Evolutionary conservation across 345 rosid genomes (phyloP).

Genomic region (Arabis hirsuta): DNA sequence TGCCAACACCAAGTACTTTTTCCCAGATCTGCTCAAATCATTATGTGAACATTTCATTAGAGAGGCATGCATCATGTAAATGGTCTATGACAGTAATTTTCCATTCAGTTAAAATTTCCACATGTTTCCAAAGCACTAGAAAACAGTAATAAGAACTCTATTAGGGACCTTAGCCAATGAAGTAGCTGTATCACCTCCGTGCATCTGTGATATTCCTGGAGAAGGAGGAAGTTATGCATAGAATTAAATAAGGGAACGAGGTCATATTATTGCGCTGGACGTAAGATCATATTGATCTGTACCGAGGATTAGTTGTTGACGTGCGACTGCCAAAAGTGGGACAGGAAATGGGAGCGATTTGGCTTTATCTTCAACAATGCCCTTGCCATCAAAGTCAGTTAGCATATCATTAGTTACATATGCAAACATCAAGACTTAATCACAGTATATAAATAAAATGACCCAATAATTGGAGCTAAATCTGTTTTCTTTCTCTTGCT

Average conservation of each 20-base stretch:
- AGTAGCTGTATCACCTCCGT: constrained; percentile 48
- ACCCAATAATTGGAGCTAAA: background rate
- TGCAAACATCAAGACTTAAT: constrained; percentile 31
- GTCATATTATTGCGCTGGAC: background rate
- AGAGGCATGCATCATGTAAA: constrained; percentile 2
- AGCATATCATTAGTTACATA: constrained; percentile 39
- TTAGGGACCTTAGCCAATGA: constrained; percentile 65
- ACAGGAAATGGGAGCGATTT: constrained; percentile 77
- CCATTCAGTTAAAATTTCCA: constrained; percentile 7
- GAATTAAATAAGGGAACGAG: constrained; percentile 11
- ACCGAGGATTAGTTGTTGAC: constrained; percentile 86
- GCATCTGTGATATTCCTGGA: constrained; percentile 63
- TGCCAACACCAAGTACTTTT: constrained; percentile 62
- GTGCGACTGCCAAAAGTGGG: constrained; percentile 78
- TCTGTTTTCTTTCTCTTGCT: background rate
- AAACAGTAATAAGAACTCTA: constrained; percentile 28
- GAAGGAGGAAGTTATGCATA: constrained; percentile 26
- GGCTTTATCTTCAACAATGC: constrained; percentile 66
- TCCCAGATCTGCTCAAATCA: constrained; percentile 66
- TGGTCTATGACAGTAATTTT: constrained; percentile 14
- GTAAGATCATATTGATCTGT: constrained; percentile 29
- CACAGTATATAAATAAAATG: background rate
- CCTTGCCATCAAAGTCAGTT: constrained; percentile 55
- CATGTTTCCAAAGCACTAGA: constrained; percentile 25
- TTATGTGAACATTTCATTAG: constrained; percentile 29